phyloP scores from a whole-genome alignment of 179 eudicot genomes.

The Pouteria campechiana region DNA sequence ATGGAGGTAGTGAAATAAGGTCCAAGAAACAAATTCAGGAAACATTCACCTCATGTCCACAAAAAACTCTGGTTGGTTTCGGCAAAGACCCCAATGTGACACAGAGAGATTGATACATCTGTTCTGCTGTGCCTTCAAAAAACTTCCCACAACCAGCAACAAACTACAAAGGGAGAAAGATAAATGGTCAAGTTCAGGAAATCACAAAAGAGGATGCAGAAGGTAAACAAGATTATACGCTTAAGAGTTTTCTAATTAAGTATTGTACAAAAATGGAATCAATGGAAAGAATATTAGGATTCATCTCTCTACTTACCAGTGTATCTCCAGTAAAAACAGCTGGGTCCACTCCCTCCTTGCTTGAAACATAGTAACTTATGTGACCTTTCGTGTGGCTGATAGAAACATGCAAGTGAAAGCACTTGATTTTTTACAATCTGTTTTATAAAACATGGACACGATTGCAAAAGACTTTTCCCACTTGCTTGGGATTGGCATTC shows the following conservation, averaged over 20 bases:
- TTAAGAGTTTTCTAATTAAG: background rate
- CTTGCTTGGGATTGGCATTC: too few relatives aligned
- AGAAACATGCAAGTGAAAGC: constrained; percentile 8
- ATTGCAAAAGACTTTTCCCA: too few relatives aligned
- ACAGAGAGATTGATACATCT: constrained; percentile 94
- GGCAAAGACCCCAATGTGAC: constrained; percentile 83
- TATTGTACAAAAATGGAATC: background rate
- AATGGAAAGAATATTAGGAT: background rate
- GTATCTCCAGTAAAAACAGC: constrained; percentile 98
- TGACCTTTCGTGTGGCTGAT: constrained; percentile 95
- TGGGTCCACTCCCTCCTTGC: constrained; percentile 65
- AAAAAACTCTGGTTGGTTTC: constrained; percentile 74
- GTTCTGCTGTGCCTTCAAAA: constrained; percentile 95
- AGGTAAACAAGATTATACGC: background rate
- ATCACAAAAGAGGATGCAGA: too few relatives aligned
- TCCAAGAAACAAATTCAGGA: background rate
- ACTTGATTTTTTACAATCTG: too few relatives aligned
- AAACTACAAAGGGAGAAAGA: constrained; percentile 35
- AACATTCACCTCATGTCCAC: constrained; percentile 85
- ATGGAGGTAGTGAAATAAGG: too few relatives aligned
- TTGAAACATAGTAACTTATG: constrained; percentile 88
- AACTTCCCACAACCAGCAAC: constrained; percentile 97
- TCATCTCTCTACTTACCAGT: constrained; percentile 40
- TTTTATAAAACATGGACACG: too few relatives aligned
- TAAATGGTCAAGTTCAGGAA: background rate